Conservation (phyloP, 257 asterid genomes). For the Nicotiana otophora region DNA sequence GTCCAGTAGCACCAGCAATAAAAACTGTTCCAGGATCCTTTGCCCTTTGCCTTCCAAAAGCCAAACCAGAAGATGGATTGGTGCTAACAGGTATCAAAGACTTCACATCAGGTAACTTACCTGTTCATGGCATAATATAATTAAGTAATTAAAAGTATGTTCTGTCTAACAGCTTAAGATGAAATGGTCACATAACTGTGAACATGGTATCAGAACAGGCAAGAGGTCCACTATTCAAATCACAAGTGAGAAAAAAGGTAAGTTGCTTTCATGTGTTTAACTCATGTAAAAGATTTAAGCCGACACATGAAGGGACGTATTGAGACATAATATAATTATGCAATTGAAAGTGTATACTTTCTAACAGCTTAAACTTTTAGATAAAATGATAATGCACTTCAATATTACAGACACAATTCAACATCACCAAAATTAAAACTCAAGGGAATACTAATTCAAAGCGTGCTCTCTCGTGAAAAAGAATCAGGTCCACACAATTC, state of each 20-base stretch:
- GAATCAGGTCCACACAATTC: not conserved
- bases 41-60: conserved; percentile 44
- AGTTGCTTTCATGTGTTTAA: too few relatives aligned
- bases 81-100: conserved; percentile 54
- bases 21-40: conserved; percentile 89
- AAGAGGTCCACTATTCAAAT: not conserved
- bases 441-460: too few relatives aligned
- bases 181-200: not conserved
- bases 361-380: not conserved
- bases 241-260: too few relatives aligned
- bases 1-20: conserved; percentile 90
- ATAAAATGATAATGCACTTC: not conserved
- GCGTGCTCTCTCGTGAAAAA: too few relatives aligned
- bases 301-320: not conserved
- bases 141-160: not conserved
- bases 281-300: not conserved
- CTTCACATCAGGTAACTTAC: conserved; percentile 45
- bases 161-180: not conserved
- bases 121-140: not conserved
- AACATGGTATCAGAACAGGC: not conserved
- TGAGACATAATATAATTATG: not conserved
- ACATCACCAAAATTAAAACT: too few relatives aligned
- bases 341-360: too few relatives aligned
- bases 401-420: not conserved
- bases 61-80: conserved; percentile 50